Evolutionary conservation across 192 early-diverging fungal genomes (phyloP).

Genomic region (Gryganskiella cystojenkinii): DNA sequence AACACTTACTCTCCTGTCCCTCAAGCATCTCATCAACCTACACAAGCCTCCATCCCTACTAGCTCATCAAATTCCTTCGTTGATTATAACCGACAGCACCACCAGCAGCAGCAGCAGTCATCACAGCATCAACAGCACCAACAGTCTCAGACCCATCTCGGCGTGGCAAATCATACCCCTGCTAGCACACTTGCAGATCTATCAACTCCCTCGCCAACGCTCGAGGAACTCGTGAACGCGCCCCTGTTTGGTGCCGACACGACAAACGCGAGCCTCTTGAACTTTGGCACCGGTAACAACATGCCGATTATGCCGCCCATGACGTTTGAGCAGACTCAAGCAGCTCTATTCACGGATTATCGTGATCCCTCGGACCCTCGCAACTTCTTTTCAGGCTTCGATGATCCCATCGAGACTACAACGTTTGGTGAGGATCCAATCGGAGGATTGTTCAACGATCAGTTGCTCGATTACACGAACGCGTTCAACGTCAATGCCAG

Average conservation of each 20-base stretch:
- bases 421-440: constrained; percentile 5
- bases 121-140: neutral
- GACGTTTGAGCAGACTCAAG: constrained; percentile 41
- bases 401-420: constrained; percentile 17
- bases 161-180: constrained; percentile 11
- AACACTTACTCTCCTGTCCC: constrained; percentile 13
- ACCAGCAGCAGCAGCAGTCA: neutral
- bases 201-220: constrained; percentile 23
- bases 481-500: constrained; percentile 12
- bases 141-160: neutral
- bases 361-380: constrained; percentile 42
- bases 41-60: neutral
- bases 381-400: constrained; percentile 23
- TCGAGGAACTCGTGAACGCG: constrained; percentile 32
- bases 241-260: constrained; percentile 22
- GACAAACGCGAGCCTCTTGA: constrained; percentile 3
- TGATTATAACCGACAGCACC: constrained; percentile 4
- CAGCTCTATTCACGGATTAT: constrained; percentile 39
- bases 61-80: neutral
- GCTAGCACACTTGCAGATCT: constrained; percentile 15
- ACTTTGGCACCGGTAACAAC: neutral
- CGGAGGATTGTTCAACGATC: constrained; percentile 34
- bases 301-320: constrained; percentile 6
- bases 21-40: neutral
- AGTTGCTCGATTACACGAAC: constrained; percentile 25